Percentiles rank a stretch among this genome's conserved stretches.
These are phyloP conservation scores for Pestalotiopsis sp. DNA, from an alignment of 2,329 filamentous ascomycete species.

Conservation along the genomic window DNA sequence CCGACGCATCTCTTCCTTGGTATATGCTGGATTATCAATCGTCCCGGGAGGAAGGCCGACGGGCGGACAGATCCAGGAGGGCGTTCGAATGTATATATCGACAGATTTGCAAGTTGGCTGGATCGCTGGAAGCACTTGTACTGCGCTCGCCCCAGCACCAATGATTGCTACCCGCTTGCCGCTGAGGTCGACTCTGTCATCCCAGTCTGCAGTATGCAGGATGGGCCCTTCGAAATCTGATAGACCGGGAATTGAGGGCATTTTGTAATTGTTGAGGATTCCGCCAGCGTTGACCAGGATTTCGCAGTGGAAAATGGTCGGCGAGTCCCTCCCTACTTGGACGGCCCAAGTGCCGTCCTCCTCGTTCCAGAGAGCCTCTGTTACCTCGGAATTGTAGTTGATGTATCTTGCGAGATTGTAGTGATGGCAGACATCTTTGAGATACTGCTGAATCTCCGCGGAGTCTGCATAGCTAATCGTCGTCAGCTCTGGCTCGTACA, in stretches of 20 bases:
- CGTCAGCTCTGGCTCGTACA: not conserved
- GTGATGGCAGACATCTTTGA: not conserved
- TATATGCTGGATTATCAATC: not conserved
- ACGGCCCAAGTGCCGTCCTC: not conserved
- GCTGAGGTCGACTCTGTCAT: slow-evolving; percentile 48
- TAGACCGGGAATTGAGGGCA: slow-evolving; percentile 55
- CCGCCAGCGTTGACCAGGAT: slow-evolving; percentile 5
- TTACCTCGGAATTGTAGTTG: not conserved
- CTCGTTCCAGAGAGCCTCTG: not conserved
- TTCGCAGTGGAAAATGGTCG: not conserved
- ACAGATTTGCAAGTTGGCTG: not conserved
- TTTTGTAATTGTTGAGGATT: slow-evolving; percentile 37
- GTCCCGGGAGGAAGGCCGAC: not conserved
- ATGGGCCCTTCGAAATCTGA: slow-evolving; percentile 54
- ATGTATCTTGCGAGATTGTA: not conserved
- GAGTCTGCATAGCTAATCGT: slow-evolving; percentile 1
- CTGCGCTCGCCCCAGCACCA: slow-evolving; percentile 32
- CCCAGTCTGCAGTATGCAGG: slow-evolving; percentile 61
- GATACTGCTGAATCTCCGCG: not conserved
- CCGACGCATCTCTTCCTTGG: not conserved
- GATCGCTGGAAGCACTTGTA: slow-evolving; percentile 7
- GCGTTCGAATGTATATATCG: not conserved
- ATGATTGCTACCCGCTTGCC: slow-evolving; percentile 55
- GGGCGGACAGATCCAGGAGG: slow-evolving; percentile 4
- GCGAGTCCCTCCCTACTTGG: not conserved